Base-by-base conservation (phyloP, 2,329 filamentous ascomycete genomes). In the Onygenales sp. region DNA sequence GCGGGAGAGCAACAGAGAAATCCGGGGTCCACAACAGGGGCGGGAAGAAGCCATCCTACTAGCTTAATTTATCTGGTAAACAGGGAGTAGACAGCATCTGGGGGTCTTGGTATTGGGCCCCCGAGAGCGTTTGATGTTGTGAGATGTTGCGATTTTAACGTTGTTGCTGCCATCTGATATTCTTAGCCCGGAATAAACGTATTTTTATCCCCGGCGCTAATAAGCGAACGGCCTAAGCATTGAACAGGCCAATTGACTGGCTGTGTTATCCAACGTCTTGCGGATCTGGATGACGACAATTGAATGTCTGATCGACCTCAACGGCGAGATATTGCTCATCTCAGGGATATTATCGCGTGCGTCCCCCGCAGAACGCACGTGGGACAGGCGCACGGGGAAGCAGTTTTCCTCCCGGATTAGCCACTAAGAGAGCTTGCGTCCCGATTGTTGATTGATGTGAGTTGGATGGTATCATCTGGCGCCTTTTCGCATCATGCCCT, bases 281-380 rank as follows among this genome's bases (percentile, higher is more conserved):
- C 1, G 3, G 9, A 7, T 39, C 36, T 39, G 36, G 13, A 39
- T 39, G 36, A 39, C 36, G 36, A 39, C 36, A 44, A 14, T 44
- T 17, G 6, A 10, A 10, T 13, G 9, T 21, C 14, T 33, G 17
- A 1, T 27, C 32, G 9, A n/a, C 32, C 14, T 31, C n/a, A 9
- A 11, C 14, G 6, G 7, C 31, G 8, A 47, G 14, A 33, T 14
- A 51, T 51, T 51, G 40, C 49, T 27, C 43, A 42, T 43, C 10
- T 37, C 49, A 51, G 33, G 37, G 49, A 27, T 51, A n/a, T 9
- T 14, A 51, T 51, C 49, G 49, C 49, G 49, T 51, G 49, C 39
- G 11, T 14, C 9, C 31, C 11, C 27, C 11, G 44, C 21, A 27
- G 37, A 11, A 11, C 6, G 3, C 11, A 40, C 37, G 37, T 2